Evolutionary conservation across 306 rosid species (phyloP).

Genomic region (Ormosia semicastrata): DNA sequence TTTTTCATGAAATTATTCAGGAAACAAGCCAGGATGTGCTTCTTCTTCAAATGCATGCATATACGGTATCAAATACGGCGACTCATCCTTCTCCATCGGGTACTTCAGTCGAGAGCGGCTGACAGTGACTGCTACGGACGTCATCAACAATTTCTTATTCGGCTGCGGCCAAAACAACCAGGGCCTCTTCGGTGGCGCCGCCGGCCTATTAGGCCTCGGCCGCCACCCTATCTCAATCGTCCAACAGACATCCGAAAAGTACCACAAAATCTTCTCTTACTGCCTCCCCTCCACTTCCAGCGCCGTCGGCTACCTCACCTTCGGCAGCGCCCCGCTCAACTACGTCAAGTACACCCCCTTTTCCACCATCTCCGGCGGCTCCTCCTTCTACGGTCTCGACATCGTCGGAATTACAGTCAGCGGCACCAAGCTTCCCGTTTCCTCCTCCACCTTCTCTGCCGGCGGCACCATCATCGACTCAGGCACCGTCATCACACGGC

Average conservation of each 20-base stretch:
- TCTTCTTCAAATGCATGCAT: conserved; percentile 35
- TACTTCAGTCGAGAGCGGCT: conserved; percentile 52
- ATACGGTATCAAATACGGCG: conserved; percentile 55
- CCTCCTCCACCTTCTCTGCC: conserved; percentile 40
- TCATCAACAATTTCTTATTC: conserved; percentile 39
- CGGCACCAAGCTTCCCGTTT: conserved; percentile 33
- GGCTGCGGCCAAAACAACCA: conserved; percentile 80
- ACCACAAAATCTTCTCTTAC: conserved; percentile 57
- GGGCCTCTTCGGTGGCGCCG: conserved; percentile 56
- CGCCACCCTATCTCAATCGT: conserved; percentile 64
- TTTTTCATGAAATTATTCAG: conserved; percentile 15
- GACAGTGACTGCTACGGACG: conserved; percentile 26
- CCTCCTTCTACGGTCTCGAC: conserved; percentile 53
- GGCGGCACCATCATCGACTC: conserved; percentile 69
- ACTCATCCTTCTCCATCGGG: conserved; percentile 60
- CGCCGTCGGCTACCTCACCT: conserved; percentile 50
- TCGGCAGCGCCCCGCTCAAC: not conserved
- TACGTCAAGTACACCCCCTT: conserved; percentile 54
- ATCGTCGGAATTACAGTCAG: conserved; percentile 41
- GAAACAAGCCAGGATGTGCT: conserved; percentile 43
- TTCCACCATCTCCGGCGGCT: not conserved
- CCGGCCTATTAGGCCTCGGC: conserved; percentile 81
- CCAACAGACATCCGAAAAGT: conserved; percentile 58
- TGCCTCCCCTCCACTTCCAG: conserved; percentile 71
- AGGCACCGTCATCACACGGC: conserved; percentile 66